Evolutionary conservation across 768 basidiomycete species (phyloP).

Genomic region (Suillus fuscotomentosus): DNA sequence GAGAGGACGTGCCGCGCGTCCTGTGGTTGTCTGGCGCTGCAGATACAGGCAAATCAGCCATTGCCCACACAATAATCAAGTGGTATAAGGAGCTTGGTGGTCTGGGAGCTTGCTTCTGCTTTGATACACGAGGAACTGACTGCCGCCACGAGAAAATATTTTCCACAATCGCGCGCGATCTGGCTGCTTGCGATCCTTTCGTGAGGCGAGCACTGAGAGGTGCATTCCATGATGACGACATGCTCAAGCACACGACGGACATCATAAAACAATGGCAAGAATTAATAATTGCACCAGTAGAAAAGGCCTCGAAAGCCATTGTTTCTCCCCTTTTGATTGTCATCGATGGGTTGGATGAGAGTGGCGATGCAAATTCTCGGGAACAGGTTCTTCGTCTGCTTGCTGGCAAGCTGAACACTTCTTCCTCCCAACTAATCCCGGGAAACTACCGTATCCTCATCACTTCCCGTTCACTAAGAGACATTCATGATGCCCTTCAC

Average conservation of each 20-base stretch:
- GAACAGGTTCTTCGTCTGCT: constrained; percentile 15
- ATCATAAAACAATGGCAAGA: constrained; percentile 13
- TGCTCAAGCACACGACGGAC: neutral
- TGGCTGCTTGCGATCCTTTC: neutral
- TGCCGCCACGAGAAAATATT: neutral
- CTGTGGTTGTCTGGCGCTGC: constrained; percentile 13
- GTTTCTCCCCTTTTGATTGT: constrained; percentile 21
- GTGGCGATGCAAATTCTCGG: constrained; percentile 6
- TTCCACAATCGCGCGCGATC: neutral
- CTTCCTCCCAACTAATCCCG: neutral
- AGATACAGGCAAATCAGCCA: constrained; percentile 16
- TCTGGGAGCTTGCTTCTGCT: constrained; percentile 17
- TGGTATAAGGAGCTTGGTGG: constrained; percentile 8
- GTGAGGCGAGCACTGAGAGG: neutral
- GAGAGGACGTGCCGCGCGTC: constrained; percentile 4
- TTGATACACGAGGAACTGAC: constrained; percentile 8
- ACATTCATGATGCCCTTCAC: constrained; percentile 10
- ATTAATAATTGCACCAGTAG: constrained; percentile 15
- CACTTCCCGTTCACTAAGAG: constrained; percentile 9
- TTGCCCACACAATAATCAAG: constrained; percentile 17
- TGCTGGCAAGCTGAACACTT: neutral
- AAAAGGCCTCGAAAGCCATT: neutral
- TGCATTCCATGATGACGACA: neutral
- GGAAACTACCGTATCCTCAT: constrained; percentile 15
- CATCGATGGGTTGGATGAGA: constrained; percentile 24